These are phyloP conservation scores for Hyphopichia homilentoma DNA, from an alignment of 805 yeast species.

Conservation along the genomic window DNA sequence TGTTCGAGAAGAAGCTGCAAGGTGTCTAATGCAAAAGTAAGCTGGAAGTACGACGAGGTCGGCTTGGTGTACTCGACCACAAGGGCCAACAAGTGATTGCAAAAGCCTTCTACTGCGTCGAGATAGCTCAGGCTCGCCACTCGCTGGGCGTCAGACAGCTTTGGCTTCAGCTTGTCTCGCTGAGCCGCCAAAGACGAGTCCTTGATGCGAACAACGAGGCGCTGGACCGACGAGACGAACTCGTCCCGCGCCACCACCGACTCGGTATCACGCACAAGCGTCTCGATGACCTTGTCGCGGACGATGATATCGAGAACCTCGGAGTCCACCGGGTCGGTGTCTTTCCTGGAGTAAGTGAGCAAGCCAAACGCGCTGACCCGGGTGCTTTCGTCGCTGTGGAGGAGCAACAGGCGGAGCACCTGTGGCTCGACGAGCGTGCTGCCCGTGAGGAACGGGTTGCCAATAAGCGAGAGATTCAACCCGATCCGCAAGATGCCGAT, in stretches of 20 bases:
- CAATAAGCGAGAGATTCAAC: constrained; percentile 40
- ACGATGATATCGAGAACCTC: constrained; percentile 42
- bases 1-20: constrained; percentile 10
- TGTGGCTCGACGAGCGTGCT: constrained; percentile 43
- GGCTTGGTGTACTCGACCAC: constrained; percentile 22
- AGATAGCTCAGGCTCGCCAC: neutral
- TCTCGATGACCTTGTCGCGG: constrained; percentile 35
- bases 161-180: constrained; percentile 45
- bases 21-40: constrained; percentile 13
- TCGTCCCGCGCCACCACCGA: constrained; percentile 68
- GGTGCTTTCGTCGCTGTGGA: constrained; percentile 37
- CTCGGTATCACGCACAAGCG: constrained; percentile 54
- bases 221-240: constrained; percentile 57
- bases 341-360: constrained; percentile 57
- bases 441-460: constrained; percentile 43
- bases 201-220: constrained; percentile 59
- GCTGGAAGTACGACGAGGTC: constrained; percentile 46
- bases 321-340: constrained; percentile 52
- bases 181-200: constrained; percentile 61
- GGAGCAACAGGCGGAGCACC: constrained; percentile 57
- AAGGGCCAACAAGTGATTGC: neutral
- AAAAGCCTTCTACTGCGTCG: neutral
- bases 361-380: constrained; percentile 60
- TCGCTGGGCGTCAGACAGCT: constrained; percentile 18
- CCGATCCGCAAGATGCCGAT: constrained; percentile 61